Evolutionary conservation across 2,329 filamentous ascomycete genomes (phyloP), one percentile per base, ranked within the genome.

Genomic region (Stenocarpella maydis): DNA sequence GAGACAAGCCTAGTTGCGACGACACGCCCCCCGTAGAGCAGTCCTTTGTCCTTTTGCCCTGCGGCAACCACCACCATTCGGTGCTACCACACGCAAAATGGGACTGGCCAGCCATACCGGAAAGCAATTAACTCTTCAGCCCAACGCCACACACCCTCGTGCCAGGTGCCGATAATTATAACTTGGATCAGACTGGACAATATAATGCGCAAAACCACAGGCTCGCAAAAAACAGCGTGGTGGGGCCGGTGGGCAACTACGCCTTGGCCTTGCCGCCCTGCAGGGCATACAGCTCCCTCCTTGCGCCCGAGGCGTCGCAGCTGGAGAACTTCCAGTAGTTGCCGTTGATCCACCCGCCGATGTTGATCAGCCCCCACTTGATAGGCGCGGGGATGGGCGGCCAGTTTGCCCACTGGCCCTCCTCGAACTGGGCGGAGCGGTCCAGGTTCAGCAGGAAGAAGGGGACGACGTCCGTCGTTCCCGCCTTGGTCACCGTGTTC

Each of bases 391-490:
- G 88, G 81, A 91, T 91, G 0, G 89, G 88, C 53, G 89, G 89
- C 88, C 89, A 91, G 73, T 84, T 83, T 15, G 81, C 82, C 88
- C 89, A 91, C 74, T 83, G 76, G 28, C 87, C 88, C 7, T 85
- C 85, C 77, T 91, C 90, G 17, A 76, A 76, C 26, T 67, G 67
- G 70, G 80, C 83, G 3, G 84, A 88, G 50, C 81, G 78, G 76
- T 91, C 90, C 26, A 90, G 78, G 75, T 91, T 91, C 72, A 90
- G 77, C 68, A 91, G 75, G 80, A 91, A 90, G 74, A 91, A 90
- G 1, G 88, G 88, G 19, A 91, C 84, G 0, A 88, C 88, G 70
- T 90, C 88, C 21, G 84, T 80, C 45, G 84, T 81, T 34, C 87
- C 87, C 0, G 87, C 87, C 78, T 89, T 89, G 58, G 82, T 86